Percentiles rank a stretch among this genome's conserved stretches.
Evolutionary conservation across 202 grass and related monocot genomes (phyloP).

Genomic region (Schoenoplectus triqueter): DNA sequence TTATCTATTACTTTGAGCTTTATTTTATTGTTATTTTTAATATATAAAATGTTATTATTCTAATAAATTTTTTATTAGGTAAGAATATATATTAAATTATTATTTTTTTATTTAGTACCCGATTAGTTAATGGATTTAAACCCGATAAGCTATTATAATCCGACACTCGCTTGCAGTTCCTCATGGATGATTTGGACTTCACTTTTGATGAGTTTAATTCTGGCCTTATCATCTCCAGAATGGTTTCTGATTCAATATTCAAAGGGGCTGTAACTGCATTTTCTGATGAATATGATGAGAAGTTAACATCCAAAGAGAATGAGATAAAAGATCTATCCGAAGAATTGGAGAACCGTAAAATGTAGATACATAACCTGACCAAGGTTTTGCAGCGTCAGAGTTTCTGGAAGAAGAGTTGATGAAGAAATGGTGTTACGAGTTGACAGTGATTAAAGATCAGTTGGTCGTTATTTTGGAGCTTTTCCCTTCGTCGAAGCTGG

Average conservation of each 20-base stretch:
- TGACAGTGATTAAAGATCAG: constrained; percentile 33
- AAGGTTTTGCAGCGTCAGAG: neutral
- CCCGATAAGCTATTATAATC: no score
- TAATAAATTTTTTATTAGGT: no score
- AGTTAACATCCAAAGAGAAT: constrained; percentile 43
- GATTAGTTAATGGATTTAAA: no score
- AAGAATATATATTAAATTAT: no score
- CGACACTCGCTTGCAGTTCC: constrained; percentile 16
- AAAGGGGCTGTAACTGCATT: constrained; percentile 47
- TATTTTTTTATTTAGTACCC: no score
- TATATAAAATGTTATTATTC: no score
- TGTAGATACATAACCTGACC: constrained; percentile 21
- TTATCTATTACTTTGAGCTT: no score
- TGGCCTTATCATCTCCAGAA: constrained; percentile 41
- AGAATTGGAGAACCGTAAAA: constrained; percentile 35
- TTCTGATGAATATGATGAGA: constrained; percentile 40
- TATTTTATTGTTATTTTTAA: no score
- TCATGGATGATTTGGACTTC: constrained; percentile 47
- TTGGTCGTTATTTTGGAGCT: constrained; percentile 29
- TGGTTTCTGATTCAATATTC: constrained; percentile 51
- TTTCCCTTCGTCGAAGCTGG: constrained; percentile 30
- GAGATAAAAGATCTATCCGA: constrained; percentile 32
- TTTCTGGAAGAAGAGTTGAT: constrained; percentile 28
- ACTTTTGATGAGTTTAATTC: constrained; percentile 42
- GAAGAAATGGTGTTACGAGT: constrained; percentile 32